These are phyloP conservation scores for Skeletonema costatum DNA, from an alignment of 108 stramenopile species.

Conservation along the genomic window DNA sequence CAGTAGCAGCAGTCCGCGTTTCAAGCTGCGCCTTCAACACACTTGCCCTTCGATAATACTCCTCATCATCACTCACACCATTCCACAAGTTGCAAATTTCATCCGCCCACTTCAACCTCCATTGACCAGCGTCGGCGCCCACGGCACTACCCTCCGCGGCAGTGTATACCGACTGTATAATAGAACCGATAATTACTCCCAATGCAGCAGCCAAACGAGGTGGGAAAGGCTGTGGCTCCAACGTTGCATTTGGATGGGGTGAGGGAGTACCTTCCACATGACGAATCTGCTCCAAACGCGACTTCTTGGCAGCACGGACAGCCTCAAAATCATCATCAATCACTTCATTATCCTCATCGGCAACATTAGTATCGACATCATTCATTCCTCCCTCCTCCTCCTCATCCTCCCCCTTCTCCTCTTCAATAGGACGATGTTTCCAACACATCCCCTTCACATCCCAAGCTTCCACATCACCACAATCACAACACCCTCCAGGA, in stretches of 20 bases:
- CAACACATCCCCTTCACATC: slow-evolving; percentile 87
- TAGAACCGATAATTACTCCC: slow-evolving; percentile 77
- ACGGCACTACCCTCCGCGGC: slow-evolving; percentile 77
- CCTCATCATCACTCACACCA: slow-evolving; percentile 58
- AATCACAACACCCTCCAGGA: slow-evolving; percentile 99
- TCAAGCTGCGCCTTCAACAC: slow-evolving; percentile 12
- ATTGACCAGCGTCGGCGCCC: slow-evolving; percentile 81
- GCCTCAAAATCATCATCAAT: slow-evolving; percentile 68
- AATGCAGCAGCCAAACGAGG: slow-evolving; percentile 76
- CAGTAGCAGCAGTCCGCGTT: background rate
- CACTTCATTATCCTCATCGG: slow-evolving; percentile 51
- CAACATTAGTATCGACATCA: slow-evolving; percentile 38
- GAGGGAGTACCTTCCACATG: slow-evolving; percentile 16
- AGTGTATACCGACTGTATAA: slow-evolving; percentile 64
- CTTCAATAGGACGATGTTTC: slow-evolving; percentile 63
- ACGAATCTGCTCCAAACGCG: slow-evolving; percentile 35
- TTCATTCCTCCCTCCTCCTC: slow-evolving; percentile 15
- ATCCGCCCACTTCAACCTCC: slow-evolving; percentile 77
- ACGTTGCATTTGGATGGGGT: background rate
- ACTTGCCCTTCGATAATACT: slow-evolving; percentile 48
- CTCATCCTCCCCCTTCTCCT: slow-evolving; percentile 16
- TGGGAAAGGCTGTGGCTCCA: slow-evolving; percentile 50
- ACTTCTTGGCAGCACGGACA: slow-evolving; percentile 49
- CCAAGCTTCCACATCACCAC: slow-evolving; percentile 99
- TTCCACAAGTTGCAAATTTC: slow-evolving; percentile 74